Conservation (phyloP, 1,139 yeast species). For the Blastobotrys illinoisensis region DNA sequence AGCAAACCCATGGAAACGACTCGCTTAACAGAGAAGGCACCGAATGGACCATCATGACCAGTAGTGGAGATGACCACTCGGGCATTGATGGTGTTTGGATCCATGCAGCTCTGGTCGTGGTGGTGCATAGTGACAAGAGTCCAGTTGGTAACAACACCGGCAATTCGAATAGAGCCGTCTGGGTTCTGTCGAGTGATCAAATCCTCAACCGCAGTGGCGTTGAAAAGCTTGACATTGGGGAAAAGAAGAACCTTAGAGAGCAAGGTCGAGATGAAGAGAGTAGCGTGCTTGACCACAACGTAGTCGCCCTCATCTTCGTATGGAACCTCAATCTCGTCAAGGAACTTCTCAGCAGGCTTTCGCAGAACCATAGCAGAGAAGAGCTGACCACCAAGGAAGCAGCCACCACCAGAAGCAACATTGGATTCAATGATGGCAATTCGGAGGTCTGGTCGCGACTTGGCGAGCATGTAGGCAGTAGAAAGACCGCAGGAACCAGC, state of each 20-base stretch:
- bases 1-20: slow-evolving; percentile 34
- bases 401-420: slow-evolving; percentile 78
- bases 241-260: slow-evolving; percentile 63
- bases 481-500: slow-evolving; percentile 77
- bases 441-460: slow-evolving; percentile 69
- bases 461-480: slow-evolving; percentile 68
- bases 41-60: slow-evolving; percentile 83
- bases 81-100: slow-evolving; percentile 73
- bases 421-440: slow-evolving; percentile 71
- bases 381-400: slow-evolving; percentile 77
- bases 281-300: slow-evolving; percentile 78
- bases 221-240: slow-evolving; percentile 72
- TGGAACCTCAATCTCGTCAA: slow-evolving; percentile 57
- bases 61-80: slow-evolving; percentile 67
- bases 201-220: slow-evolving; percentile 79
- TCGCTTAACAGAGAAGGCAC: slow-evolving; percentile 70
- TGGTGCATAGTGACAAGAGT: slow-evolving; percentile 72
- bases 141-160: slow-evolving; percentile 84
- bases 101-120: slow-evolving; percentile 77
- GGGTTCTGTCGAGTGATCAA: slow-evolving; percentile 65
- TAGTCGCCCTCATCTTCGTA: slow-evolving; percentile 79
- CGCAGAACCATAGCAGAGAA: slow-evolving; percentile 76
- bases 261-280: slow-evolving; percentile 68
- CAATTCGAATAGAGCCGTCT: slow-evolving; percentile 54
- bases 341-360: slow-evolving; percentile 68